phyloP scores from a whole-genome alignment of 306 rosid genomes.

The Dalbergia cultrata region DNA sequence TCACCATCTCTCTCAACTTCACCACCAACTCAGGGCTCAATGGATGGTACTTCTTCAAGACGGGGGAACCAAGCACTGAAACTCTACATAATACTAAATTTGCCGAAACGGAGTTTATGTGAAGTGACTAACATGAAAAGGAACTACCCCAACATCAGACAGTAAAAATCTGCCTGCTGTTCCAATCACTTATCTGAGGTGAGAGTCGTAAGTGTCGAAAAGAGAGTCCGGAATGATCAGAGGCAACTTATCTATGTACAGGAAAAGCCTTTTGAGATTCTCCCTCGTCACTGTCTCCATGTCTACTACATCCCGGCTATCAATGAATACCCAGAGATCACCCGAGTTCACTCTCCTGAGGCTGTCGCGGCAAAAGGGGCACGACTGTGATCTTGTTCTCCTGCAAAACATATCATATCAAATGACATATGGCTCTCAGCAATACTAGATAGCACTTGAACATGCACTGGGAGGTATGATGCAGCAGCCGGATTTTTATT shows the following conservation, averaged over 20 bases:
- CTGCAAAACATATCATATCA: slow-evolving; percentile 54
- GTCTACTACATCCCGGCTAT: slow-evolving; percentile 75
- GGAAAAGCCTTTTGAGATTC: slow-evolving; percentile 86
- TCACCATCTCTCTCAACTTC: slow-evolving; percentile 65
- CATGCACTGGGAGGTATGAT: neutral
- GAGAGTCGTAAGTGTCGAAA: slow-evolving; percentile 85
- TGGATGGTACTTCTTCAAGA: slow-evolving; percentile 49
- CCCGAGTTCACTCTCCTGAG: slow-evolving; percentile 89
- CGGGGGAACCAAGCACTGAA: slow-evolving; percentile 65
- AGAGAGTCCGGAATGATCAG: slow-evolving; percentile 79
- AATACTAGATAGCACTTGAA: neutral
- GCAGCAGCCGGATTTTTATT: slow-evolving; percentile 1
- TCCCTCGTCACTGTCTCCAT: slow-evolving; percentile 85
- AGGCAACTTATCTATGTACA: slow-evolving; percentile 91
- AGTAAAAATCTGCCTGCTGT: slow-evolving; percentile 39
- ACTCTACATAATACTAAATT: slow-evolving; percentile 62
- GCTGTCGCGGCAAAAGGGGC: slow-evolving; percentile 96
- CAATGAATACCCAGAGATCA: slow-evolving; percentile 92
- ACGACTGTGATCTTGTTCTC: slow-evolving; percentile 87
- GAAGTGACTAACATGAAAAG: slow-evolving; percentile 33
- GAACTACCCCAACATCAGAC: slow-evolving; percentile 47
- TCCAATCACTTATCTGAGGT: slow-evolving; percentile 64
- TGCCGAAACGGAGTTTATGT: slow-evolving; percentile 49
- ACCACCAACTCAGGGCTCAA: slow-evolving; percentile 67
- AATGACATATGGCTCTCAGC: slow-evolving; percentile 19